Evolutionary conservation across 2,329 filamentous ascomycete genomes (phyloP).

Genomic region (Thermoascus crustaceus): DNA sequence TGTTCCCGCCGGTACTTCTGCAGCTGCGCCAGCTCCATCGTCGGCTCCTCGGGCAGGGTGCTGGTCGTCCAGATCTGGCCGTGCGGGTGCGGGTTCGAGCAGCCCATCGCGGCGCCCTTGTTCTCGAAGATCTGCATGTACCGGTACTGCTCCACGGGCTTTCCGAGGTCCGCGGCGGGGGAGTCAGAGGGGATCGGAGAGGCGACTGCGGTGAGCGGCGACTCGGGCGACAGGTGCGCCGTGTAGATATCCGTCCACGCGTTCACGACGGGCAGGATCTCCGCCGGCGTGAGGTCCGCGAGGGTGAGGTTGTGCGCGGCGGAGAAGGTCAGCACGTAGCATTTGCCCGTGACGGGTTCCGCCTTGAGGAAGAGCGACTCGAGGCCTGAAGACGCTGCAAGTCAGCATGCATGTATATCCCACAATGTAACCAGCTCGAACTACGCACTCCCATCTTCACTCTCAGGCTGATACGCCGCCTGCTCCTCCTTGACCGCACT

Average conservation of each 20-base stretch:
- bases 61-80: constrained; percentile 96
- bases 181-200: constrained; percentile 39
- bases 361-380: constrained; percentile 71
- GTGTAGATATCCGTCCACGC: constrained; percentile 91
- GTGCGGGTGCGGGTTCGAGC: constrained; percentile 96
- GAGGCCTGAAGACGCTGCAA: constrained; percentile 46
- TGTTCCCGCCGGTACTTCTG: constrained; percentile 68
- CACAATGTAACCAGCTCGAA: no score
- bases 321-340: constrained; percentile 94
- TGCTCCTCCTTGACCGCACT: constrained; percentile 94
- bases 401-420: no score
- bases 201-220: constrained; percentile 49
- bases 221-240: constrained; percentile 65
- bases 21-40: constrained; percentile 69
- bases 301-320: constrained; percentile 84
- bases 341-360: constrained; percentile 84
- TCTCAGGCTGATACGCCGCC: constrained; percentile 58
- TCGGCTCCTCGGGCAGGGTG: constrained; percentile 79
- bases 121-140: constrained; percentile 99
- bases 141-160: constrained; percentile 67
- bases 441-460: constrained; percentile 42
- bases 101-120: constrained; percentile 96
- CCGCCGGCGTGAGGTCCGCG: constrained; percentile 69
- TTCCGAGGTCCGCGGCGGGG: constrained; percentile 36
- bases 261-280: constrained; percentile 76